These are phyloP conservation scores for Exophiala lecanii-corni DNA, from an alignment of 2,329 filamentous ascomycete genomes.

Conservation along the genomic window DNA sequence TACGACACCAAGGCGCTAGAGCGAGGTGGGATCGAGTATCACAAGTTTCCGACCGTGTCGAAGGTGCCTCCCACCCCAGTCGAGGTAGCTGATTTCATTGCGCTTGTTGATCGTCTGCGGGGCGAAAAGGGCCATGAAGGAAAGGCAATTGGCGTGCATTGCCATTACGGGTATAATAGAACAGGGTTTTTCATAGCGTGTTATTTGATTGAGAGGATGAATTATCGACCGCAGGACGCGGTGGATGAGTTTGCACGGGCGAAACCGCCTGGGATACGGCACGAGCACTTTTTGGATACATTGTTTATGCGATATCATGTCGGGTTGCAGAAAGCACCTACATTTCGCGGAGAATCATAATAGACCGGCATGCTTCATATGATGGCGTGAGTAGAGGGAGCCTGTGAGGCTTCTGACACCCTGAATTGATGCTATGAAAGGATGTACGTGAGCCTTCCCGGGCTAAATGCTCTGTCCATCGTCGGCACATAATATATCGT, in stretches of 20 bases:
- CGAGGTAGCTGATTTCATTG: slow-evolving; percentile 57
- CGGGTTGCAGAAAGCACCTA: slow-evolving; percentile 39
- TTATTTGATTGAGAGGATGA: slow-evolving; percentile 80
- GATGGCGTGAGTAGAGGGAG: no score
- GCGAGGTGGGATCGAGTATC: slow-evolving; percentile 62
- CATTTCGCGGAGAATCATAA: slow-evolving; percentile 4
- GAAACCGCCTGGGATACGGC: slow-evolving; percentile 77
- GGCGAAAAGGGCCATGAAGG: slow-evolving; percentile 41
- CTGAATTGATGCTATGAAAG: no score
- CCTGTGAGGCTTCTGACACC: no score
- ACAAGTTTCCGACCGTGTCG: slow-evolving; percentile 87
- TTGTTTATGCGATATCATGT: slow-evolving; percentile 71
- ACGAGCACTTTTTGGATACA: slow-evolving; percentile 82
- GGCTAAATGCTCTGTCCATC: no score
- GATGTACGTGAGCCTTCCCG: no score
- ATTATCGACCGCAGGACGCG: slow-evolving; percentile 67
- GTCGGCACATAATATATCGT: no score
- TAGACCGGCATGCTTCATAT: no score
- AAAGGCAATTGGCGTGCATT: slow-evolving; percentile 73
- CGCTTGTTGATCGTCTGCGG: slow-evolving; percentile 56
- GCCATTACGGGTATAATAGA: slow-evolving; percentile 92
- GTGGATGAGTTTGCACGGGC: slow-evolving; percentile 70
- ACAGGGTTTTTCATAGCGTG: slow-evolving; percentile 88
- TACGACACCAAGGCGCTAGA: slow-evolving; percentile 74
- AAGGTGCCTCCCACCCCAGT: slow-evolving; percentile 73